These are phyloP conservation scores for Pichia sp. DNA, from an alignment of 1,139 yeast species.

Conservation along the genomic window DNA sequence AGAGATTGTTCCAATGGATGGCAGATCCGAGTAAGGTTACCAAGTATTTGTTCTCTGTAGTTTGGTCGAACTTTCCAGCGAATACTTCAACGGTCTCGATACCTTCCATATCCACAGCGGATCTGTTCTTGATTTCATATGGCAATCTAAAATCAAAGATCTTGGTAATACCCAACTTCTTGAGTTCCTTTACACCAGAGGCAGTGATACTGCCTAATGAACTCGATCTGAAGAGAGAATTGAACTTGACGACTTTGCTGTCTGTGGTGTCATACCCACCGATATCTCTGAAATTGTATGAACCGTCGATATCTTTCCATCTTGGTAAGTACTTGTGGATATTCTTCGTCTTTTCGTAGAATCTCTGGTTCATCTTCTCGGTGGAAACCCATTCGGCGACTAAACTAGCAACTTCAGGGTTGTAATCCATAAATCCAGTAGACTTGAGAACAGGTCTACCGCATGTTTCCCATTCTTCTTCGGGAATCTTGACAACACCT, in stretches of 20 bases:
- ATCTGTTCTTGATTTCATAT: constrained; percentile 41
- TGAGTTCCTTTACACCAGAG: constrained; percentile 42
- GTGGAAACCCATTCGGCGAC: constrained; percentile 54
- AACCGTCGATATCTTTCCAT: constrained; percentile 66
- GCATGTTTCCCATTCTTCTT: constrained; percentile 34
- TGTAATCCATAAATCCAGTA: constrained; percentile 53
- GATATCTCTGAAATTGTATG: constrained; percentile 71
- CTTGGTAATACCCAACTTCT: constrained; percentile 47
- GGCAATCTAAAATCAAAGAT: constrained; percentile 71
- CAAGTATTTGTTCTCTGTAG: too few species aligned
- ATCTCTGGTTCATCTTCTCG: constrained; percentile 51
- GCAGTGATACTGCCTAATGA: constrained; percentile 50
- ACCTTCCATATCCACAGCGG: too few species aligned
- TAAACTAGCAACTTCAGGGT: constrained; percentile 49
- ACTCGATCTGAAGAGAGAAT: constrained; percentile 63
- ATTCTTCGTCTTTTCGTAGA: constrained; percentile 38
- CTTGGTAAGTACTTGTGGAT: constrained; percentile 36
- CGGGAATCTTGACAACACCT: constrained; percentile 42
- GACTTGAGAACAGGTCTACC: constrained; percentile 44
- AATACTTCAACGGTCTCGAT: too few species aligned
- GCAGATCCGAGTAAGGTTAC: constrained; percentile 26
- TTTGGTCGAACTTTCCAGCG: too few species aligned
- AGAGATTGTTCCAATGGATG: constrained; percentile 27
- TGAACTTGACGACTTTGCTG: constrained; percentile 50
- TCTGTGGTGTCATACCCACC: constrained; percentile 65